Evolutionary conservation across 1,139 yeast species (phyloP).

Genomic region (Pichia inconspicua): DNA sequence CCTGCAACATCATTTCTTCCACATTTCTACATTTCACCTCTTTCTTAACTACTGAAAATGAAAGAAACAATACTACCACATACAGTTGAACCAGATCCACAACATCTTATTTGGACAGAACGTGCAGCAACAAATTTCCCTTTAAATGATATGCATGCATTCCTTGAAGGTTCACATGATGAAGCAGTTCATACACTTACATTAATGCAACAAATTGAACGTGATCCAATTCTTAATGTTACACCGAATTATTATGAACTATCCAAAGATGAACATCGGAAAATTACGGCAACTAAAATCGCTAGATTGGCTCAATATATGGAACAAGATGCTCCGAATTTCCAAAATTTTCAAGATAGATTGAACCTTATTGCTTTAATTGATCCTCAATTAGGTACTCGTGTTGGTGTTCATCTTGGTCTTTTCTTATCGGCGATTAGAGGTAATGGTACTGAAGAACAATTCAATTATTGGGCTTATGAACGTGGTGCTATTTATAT

Average conservation of each 20-base stretch:
- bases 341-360: conserved; percentile 33
- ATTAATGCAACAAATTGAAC: conserved; percentile 39
- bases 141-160: conserved; percentile 38
- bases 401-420: conserved; percentile 47
- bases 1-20: neutral
- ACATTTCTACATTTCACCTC: neutral
- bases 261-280: conserved; percentile 37
- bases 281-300: conserved; percentile 38
- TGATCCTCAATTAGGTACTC: conserved; percentile 44
- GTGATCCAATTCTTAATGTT: conserved; percentile 41
- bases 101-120: conserved; percentile 32
- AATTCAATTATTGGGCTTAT: conserved; percentile 63
- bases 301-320: conserved; percentile 38
- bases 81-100: conserved; percentile 33
- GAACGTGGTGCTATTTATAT: conserved; percentile 62
- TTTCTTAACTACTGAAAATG: conserved; percentile 6
- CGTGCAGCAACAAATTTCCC: conserved; percentile 34
- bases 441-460: conserved; percentile 47
- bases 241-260: conserved; percentile 35
- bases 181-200: conserved; percentile 31
- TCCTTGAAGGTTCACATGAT: conserved; percentile 39
- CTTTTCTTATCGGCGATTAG: conserved; percentile 39
- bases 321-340: conserved; percentile 34
- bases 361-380: conserved; percentile 36
- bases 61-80: conserved; percentile 17